Evolutionary conservation across 2,329 filamentous ascomycete species (phyloP).

Genomic region (Aureobasidium sp.): DNA sequence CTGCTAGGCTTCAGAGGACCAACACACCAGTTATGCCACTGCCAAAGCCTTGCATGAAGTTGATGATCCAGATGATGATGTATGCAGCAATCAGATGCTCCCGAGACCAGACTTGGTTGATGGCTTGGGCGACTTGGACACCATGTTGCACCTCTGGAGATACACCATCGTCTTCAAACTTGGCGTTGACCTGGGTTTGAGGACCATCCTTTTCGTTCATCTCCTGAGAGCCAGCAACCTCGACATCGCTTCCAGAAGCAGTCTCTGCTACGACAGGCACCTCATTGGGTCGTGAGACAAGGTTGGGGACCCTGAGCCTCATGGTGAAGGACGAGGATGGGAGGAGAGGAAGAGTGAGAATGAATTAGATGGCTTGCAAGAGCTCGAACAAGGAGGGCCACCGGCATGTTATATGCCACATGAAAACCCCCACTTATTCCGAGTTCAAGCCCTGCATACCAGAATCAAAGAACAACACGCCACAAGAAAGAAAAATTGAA

Average conservation of each 20-base stretch:
- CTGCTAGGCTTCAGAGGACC: conserved; percentile 14
- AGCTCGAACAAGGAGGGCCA: background rate
- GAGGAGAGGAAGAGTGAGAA: background rate
- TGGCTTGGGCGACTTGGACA: conserved; percentile 44
- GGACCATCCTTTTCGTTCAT: conserved; percentile 8
- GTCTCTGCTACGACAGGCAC: conserved; percentile 4
- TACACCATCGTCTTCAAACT: background rate
- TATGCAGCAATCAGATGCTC: conserved; percentile 42
- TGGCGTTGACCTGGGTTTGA: background rate
- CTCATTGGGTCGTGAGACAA: background rate
- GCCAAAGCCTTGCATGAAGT: conserved; percentile 55
- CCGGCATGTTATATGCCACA: background rate
- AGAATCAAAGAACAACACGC: background rate
- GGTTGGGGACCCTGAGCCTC: conserved; percentile 20
- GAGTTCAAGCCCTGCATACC: background rate
- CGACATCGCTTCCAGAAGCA: conserved; percentile 18
- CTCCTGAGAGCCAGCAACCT: conserved; percentile 6
- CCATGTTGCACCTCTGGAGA: conserved; percentile 37
- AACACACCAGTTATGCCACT: conserved; percentile 41
- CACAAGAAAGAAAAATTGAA: background rate
- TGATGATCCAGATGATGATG: conserved; percentile 52
- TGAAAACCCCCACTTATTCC: background rate
- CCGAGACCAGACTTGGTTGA: conserved; percentile 45
- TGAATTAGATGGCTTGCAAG: conserved; percentile 15
- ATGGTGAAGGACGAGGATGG: conserved; percentile 7